Evolutionary conservation across 2,329 filamentous ascomycete species (phyloP), one percentile per base, ranked within the genome.

Genomic region (Hymenoscyphus fraxineus): DNA sequence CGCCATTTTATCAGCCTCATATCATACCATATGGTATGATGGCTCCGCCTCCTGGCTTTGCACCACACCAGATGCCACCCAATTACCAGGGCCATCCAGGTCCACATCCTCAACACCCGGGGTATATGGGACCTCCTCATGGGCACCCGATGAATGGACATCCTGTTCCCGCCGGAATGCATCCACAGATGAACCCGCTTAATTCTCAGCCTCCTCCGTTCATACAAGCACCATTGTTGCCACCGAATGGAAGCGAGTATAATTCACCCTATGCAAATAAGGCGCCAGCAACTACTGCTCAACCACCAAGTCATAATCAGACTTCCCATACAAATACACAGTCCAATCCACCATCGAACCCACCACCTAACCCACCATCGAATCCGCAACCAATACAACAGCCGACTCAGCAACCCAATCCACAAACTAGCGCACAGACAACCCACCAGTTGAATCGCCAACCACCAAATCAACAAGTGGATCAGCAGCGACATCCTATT

Each of bases 251-350:
- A 64, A 47, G 62, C 22, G 69, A 69, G 31, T 76, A 76, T 61
- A 76, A 73, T 58, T 76, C 75, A 58, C 75, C 75, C 9, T 76
- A 76, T 67, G 74, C 70, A 41, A 54, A 54, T 22, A 54, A 54
- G 47, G 47, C 47, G 22, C 47, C 47, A 54, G 70, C 72, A 35
- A 74, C 73, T 59, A 73, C 72, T 32, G 38, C 67, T n/a, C 44
- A 32, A 40, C 39, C 60, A 39, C 44, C 44, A 22, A 22, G 32
- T 40, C 22, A 39, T 69, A 7, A 16, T n/a, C 57, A 51, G 32
- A 22, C 13, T 22, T 47, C 58, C 40, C 39, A 60, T 16, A 15
- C 22, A 66, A 35, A 62, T 64, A 63, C 57, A 55, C 31, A 58
- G 61, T 55, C 61, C 59, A 60, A 57, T 19, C 47, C 27, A 22